Conservation (phyloP, 1,139 yeast genomes). For the Nakaseomyces kungkrabaensis region DNA sequence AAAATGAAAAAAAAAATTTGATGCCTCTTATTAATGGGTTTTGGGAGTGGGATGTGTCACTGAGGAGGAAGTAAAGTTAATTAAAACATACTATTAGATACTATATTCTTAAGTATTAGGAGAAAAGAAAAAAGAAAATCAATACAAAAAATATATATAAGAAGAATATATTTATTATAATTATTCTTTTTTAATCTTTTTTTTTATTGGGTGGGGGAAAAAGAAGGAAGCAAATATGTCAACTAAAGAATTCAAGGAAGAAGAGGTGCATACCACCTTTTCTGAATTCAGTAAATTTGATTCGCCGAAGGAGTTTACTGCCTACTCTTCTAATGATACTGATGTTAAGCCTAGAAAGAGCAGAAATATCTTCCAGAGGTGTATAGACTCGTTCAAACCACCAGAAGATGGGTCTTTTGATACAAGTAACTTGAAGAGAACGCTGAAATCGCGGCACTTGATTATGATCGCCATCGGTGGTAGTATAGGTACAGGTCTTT, state of each 20-base stretch:
- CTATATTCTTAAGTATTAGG: no score
- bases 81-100: no score
- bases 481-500: constrained; percentile 67
- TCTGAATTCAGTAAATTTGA: constrained; percentile 2
- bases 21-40: no score
- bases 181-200: no score
- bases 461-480: constrained; percentile 61
- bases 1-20: no score
- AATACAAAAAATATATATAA: no score
- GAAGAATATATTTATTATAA: no score
- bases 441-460: constrained; percentile 15
- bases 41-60: no score
- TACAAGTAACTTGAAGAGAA: constrained; percentile 13
- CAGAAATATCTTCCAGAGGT: constrained; percentile 10
- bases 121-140: no score
- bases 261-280: neutral
- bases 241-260: constrained; percentile 1
- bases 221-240: neutral
- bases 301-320: neutral
- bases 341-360: neutral
- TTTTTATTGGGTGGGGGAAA: no score
- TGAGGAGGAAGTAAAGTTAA: no score
- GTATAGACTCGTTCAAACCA: constrained; percentile 17
- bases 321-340: constrained; percentile 3
- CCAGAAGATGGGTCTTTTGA: constrained; percentile 17